Conservation (phyloP, 2,329 filamentous ascomycete genomes). For the Botrytis galanthina region DNA sequence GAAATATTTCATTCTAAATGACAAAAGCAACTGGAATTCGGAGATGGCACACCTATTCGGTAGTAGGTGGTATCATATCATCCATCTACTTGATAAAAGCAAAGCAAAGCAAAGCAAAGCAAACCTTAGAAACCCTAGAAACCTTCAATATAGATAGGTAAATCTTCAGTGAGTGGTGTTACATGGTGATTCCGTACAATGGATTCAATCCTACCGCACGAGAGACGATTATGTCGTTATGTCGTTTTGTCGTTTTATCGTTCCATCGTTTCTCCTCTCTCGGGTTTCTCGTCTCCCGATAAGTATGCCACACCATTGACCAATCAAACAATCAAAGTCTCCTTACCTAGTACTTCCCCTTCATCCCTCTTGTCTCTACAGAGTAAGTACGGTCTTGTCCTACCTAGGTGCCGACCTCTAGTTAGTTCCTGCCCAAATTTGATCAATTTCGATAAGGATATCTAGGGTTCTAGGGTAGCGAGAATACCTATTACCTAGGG, state of each 20-base stretch:
- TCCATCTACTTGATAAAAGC: background rate
- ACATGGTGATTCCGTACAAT: background rate
- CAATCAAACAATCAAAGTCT: background rate
- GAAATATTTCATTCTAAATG: background rate
- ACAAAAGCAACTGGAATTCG: background rate
- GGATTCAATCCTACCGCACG: background rate
- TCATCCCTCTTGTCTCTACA: background rate
- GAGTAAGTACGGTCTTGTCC: background rate
- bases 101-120: background rate
- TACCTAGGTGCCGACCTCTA: background rate
- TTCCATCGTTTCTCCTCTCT: no score
- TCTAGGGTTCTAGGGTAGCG: background rate
- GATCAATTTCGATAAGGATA: constrained; percentile 4
- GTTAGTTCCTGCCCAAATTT: constrained; percentile 2
- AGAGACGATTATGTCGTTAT: background rate
- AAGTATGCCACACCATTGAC: background rate
- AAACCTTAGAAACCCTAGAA: no score
- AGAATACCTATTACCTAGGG: no score
- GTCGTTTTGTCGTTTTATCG: background rate
- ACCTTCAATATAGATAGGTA: background rate
- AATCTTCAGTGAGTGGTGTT: background rate
- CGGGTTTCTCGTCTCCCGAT: background rate
- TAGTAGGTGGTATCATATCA: background rate
- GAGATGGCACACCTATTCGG: background rate
- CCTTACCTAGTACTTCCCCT: background rate